Base-by-base conservation (phyloP, 495 filamentous ascomycete genomes). In the Patellaria atrata region DNA sequence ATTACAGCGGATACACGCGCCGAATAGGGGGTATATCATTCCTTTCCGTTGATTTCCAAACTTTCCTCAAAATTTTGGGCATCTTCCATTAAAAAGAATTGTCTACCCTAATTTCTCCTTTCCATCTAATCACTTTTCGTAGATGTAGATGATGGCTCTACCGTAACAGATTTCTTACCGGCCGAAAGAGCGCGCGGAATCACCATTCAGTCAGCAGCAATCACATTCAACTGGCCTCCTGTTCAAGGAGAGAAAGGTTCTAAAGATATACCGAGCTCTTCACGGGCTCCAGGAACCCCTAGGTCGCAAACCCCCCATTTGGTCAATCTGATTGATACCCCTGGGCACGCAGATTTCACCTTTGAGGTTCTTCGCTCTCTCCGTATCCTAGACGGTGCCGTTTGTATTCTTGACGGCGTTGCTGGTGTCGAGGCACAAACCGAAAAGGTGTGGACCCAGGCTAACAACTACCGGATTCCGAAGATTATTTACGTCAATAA, bases 371-470 rank as follows among this genome's bases (percentile, higher is more conserved):
- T 94, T 42, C 75, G 91, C 11, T 94, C 87, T 12, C 58, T 96
- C 28, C 82, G 86, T 19, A 80, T 96, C 22, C 71, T 99, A 0
- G 91, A 99, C 53, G 89, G 89, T 6, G 86, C 86, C 1, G 77
- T 99, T 20, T 94, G 86, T 47, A 92, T 99, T 44, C 68, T 99
- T 13, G 91, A 99, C 43, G 84, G 83, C 5, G 91, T 99, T 26
- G 87, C 92, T 38, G 91, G 91, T 1, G 89, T 99, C 13, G 91
- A 99, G 53, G 87, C 91, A 1, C 91, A 96, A 56, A 99, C 91
- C 0, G 91, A 99, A 56, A 78, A 93, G 44, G 91, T 99, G 4
- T 99, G 91, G 89, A 58, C 71, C 8, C 89, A 94, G 36, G 89
- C 91, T 1, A 79, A 74, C 32, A 71, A 71, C 7, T 93, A 89